These are phyloP conservation scores for Pelargonium cotyledonis DNA, from an alignment of 441 rosid genomes.

Conservation along the genomic window DNA sequence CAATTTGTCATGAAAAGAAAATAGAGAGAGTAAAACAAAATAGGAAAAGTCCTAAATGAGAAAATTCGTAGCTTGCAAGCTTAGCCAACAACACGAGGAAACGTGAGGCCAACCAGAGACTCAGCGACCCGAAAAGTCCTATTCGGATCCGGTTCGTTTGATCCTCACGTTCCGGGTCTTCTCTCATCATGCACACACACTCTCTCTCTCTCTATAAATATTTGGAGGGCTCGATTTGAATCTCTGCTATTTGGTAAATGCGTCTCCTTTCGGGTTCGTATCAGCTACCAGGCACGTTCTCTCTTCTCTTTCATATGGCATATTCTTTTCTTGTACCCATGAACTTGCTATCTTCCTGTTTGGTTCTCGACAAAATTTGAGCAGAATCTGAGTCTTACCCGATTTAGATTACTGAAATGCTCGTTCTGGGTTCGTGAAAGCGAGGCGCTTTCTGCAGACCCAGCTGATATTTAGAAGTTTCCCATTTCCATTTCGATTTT, in stretches of 20 bases:
- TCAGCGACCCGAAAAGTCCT: background rate
- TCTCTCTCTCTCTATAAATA: background rate
- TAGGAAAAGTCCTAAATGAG: background rate
- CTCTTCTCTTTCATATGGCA: conserved; percentile 4
- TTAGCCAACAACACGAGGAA: background rate
- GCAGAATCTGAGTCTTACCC: background rate
- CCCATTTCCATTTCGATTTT: background rate
- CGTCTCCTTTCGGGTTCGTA: background rate
- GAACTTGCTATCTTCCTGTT: conserved; percentile 4
- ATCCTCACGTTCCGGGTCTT: conserved; percentile 3
- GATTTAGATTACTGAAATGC: background rate
- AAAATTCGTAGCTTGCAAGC: background rate
- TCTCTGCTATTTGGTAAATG: background rate
- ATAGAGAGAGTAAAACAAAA: background rate
- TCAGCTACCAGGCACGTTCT: background rate
- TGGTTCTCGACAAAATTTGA: background rate
- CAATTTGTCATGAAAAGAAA: background rate
- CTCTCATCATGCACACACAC: too few relatives aligned
- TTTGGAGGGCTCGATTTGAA: background rate
- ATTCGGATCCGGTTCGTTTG: background rate
- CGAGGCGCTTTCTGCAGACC: background rate
- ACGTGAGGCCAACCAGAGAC: conserved; percentile 4
- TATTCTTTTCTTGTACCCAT: conserved; percentile 6
- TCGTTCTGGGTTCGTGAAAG: background rate
- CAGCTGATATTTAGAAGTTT: background rate